A percentile compares a stretch with the other conserved stretches of the same genome.
These are phyloP conservation scores for Zalaria obscura DNA, from an alignment of 2,329 filamentous ascomycete species.

Conservation along the genomic window DNA sequence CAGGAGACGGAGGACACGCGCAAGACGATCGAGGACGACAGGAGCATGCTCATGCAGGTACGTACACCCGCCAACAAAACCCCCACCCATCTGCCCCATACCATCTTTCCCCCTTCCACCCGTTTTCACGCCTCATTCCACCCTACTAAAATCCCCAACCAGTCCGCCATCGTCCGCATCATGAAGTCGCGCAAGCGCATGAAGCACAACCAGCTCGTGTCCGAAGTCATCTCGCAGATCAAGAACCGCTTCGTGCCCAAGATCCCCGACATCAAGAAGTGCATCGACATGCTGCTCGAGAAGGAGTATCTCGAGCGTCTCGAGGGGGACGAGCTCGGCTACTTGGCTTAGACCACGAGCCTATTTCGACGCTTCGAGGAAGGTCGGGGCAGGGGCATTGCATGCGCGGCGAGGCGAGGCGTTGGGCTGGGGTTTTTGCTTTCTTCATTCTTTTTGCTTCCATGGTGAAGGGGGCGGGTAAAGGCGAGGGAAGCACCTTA, in stretches of 20 bases:
- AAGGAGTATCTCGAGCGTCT: slow-evolving; percentile 97
- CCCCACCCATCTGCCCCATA: too few relatives aligned
- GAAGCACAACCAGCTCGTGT: slow-evolving; percentile 90
- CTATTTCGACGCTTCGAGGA: too few relatives aligned
- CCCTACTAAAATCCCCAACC: not conserved
- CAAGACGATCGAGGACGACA: slow-evolving; percentile 98
- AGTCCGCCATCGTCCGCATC: slow-evolving; percentile 98
- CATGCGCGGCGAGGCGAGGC: too few relatives aligned
- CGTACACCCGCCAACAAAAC: slow-evolving; percentile 20
- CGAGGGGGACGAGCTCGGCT: slow-evolving; percentile 87
- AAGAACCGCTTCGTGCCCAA: slow-evolving; percentile 85
- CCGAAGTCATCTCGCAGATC: slow-evolving; percentile 93
- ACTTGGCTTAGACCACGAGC: slow-evolving; percentile 51
- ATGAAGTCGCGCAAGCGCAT: slow-evolving; percentile 99
- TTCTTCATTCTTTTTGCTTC: too few relatives aligned
- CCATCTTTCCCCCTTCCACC: too few relatives aligned
- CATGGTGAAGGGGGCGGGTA: too few relatives aligned
- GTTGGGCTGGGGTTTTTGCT: too few relatives aligned
- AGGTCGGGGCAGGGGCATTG: too few relatives aligned
- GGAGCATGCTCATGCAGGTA: slow-evolving; percentile 93
- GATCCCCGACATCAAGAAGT: slow-evolving; percentile 95
- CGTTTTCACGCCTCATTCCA: too few relatives aligned
- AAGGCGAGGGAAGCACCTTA: too few relatives aligned
- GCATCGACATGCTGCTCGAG: slow-evolving; percentile 94
- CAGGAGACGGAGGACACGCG: slow-evolving; percentile 94